phyloP scores from a whole-genome alignment of 768 basidiomycete genomes.

The Suillus plorans region DNA sequence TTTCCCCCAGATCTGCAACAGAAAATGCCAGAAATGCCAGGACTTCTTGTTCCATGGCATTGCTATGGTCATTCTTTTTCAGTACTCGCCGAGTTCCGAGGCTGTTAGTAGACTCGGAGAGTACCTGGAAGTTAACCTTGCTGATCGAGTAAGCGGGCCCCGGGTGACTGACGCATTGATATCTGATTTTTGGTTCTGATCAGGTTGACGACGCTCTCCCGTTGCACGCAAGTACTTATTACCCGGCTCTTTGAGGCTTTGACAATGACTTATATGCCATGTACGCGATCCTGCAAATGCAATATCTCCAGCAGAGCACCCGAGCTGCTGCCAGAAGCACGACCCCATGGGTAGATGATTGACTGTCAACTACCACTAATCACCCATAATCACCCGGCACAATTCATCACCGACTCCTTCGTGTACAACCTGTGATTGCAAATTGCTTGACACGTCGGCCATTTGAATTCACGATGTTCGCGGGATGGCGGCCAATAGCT shows the following conservation, averaged over 20 bases:
- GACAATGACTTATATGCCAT: conserved; percentile 35
- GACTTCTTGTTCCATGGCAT: conserved; percentile 53
- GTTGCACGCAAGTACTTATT: background rate
- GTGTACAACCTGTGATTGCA: background rate
- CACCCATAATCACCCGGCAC: background rate
- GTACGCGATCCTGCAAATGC: conserved; percentile 44
- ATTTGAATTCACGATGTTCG: conserved; percentile 10
- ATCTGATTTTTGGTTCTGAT: conserved; percentile 15
- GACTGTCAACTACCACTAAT: background rate
- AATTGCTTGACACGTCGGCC: background rate
- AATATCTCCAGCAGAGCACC: conserved; percentile 60
- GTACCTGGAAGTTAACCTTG: conserved; percentile 52
- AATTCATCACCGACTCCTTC: background rate
- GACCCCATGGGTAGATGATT: conserved; percentile 36
- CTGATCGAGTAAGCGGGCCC: conserved; percentile 41
- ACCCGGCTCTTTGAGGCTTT: background rate
- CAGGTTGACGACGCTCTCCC: background rate
- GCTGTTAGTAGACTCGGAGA: conserved; percentile 49
- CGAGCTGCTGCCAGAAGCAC: conserved; percentile 57
- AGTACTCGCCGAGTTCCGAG: conserved; percentile 53
- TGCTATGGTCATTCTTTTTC: conserved; percentile 59
- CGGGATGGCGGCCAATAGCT: background rate
- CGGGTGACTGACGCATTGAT: background rate
- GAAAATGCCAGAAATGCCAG: conserved; percentile 51
- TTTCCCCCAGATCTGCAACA: conserved; percentile 36